Evolutionary conservation across 1,139 yeast genomes (phyloP).

Genomic region (Taphrina sp.): DNA sequence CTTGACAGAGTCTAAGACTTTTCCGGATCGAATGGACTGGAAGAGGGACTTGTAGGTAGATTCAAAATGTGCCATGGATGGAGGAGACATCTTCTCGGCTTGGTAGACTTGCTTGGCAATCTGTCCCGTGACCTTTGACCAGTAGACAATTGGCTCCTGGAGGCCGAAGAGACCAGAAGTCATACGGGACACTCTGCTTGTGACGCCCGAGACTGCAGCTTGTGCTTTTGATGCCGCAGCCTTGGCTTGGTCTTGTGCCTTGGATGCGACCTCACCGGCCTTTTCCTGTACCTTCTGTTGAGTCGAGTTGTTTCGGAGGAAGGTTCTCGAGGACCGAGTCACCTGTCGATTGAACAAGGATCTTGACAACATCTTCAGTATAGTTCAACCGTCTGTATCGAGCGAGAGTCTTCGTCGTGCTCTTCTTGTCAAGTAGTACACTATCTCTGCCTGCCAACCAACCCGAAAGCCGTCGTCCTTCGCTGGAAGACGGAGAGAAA

Average conservation of each 20-base stretch:
- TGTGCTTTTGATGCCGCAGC: conserved; percentile 27
- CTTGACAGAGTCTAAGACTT: conserved; percentile 33
- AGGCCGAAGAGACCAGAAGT: conserved; percentile 23
- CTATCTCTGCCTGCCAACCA: too few relatives aligned
- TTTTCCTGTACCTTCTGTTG: conserved; percentile 29
- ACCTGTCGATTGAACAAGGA: conserved; percentile 10
- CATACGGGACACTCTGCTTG: conserved; percentile 12
- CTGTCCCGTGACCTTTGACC: conserved; percentile 87
- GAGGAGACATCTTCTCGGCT: conserved; percentile 92
- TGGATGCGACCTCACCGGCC: conserved; percentile 24
- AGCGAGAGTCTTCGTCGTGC: too few relatives aligned
- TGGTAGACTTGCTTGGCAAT: conserved; percentile 84
- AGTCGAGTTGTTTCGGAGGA: conserved; percentile 21
- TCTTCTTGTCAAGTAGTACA: too few relatives aligned
- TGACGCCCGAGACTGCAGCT: conserved; percentile 25
- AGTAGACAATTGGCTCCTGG: conserved; percentile 53
- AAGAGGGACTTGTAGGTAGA: conserved; percentile 62
- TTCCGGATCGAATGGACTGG: conserved; percentile 40
- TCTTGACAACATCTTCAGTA: conserved; percentile 22
- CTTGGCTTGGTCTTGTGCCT: conserved; percentile 28
- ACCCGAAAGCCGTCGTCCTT: too few relatives aligned
- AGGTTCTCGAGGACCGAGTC: conserved; percentile 17
- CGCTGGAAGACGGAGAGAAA: too few relatives aligned
- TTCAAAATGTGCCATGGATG: conserved; percentile 74
- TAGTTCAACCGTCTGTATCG: too few relatives aligned